A percentile compares a stretch with the other conserved stretches of the same genome.
Evolutionary conservation across 164 flowering plant genomes (phyloP).

Genomic region (Paratinospora sagittata): DNA sequence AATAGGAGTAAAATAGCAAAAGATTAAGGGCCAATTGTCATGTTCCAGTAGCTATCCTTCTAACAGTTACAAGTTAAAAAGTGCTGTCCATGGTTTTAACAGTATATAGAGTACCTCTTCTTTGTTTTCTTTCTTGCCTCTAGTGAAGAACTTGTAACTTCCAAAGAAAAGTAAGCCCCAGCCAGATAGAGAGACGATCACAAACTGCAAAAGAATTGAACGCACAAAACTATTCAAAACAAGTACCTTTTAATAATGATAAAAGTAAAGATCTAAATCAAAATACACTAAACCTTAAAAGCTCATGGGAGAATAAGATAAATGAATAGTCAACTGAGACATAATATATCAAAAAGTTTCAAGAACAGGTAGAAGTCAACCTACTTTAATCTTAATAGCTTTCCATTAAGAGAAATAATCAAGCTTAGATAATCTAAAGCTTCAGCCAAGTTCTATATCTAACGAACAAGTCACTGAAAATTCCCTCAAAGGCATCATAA

Average conservation of each 20-base stretch:
- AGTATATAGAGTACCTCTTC: no score
- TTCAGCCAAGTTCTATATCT: no score
- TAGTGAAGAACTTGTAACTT: slow-evolving; percentile 41
- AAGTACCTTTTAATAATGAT: slow-evolving; percentile 6
- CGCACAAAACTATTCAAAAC: not conserved
- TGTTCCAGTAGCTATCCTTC: not conserved
- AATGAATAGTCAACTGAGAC: not conserved
- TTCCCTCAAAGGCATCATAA: no score
- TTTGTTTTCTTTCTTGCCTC: slow-evolving; percentile 45
- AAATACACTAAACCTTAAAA: not conserved
- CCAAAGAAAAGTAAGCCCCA: slow-evolving; percentile 52
- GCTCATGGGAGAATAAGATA: not conserved
- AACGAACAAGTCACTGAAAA: no score
- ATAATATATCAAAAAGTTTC: slow-evolving; percentile 3
- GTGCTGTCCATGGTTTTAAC: not conserved
- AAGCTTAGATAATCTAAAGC: no score
- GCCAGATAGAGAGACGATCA: slow-evolving; percentile 42
- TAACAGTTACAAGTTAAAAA: not conserved
- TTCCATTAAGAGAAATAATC: no score
- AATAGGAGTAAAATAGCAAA: not conserved
- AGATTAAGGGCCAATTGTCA: not conserved
- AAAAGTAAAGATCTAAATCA: not conserved
- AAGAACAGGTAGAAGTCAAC: not conserved
- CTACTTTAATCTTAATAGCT: no score
- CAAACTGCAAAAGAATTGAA: slow-evolving; percentile 49